Evolutionary conservation across 345 rosid genomes (phyloP).

Genomic region (Pseudoturritis turrita): DNA sequence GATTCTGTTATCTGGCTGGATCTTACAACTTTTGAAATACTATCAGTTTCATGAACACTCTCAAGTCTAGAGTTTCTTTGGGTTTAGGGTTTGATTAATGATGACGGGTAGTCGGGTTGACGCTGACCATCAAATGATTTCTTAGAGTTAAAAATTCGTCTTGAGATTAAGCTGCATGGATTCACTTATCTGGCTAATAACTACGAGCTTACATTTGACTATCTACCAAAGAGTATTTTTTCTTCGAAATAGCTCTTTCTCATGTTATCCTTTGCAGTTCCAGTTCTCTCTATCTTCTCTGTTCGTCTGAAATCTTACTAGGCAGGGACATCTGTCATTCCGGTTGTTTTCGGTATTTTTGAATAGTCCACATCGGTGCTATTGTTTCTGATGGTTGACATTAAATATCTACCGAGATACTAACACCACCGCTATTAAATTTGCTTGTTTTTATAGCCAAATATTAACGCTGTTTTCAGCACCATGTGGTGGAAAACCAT

Average conservation of each 20-base stretch:
- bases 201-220: background rate
- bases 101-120: too few relatives aligned
- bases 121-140: background rate
- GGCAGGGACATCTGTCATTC: background rate
- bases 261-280: too few relatives aligned
- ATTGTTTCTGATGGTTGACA: background rate
- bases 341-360: background rate
- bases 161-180: background rate
- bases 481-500: background rate
- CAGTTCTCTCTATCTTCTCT: background rate
- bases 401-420: background rate
- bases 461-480: background rate
- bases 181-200: background rate
- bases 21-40: too few relatives aligned
- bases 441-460: background rate
- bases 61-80: background rate
- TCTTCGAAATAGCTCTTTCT: background rate
- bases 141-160: background rate
- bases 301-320: background rate
- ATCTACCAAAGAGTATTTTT: background rate
- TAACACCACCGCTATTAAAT: background rate
- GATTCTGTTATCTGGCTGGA: too few relatives aligned
- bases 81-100: too few relatives aligned
- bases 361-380: background rate
- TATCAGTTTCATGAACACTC: too few relatives aligned